These are phyloP conservation scores for Dendrocalamus sinicus DNA, from an alignment of 176 grass and related monocot species.

Conservation along the genomic window DNA sequence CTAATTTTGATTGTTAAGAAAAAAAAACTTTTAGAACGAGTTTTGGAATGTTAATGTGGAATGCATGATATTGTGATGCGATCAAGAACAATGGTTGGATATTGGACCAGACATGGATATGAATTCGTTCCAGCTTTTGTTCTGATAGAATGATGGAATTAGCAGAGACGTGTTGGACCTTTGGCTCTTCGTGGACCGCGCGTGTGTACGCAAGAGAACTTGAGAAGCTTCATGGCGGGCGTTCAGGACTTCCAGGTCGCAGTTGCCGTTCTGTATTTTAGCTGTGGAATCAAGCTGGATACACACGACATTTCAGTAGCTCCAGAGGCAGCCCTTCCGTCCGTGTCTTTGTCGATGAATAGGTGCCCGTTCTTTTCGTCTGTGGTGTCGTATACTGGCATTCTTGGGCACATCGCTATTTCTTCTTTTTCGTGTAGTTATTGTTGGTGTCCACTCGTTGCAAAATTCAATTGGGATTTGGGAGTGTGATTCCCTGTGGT, in stretches of 20 bases:
- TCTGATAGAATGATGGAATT: background rate
- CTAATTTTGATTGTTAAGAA: background rate
- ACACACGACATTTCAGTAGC: slow-evolving; percentile 13
- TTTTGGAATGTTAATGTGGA: background rate
- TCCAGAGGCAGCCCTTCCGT: background rate
- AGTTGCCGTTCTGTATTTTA: slow-evolving; percentile 40
- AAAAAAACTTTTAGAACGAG: background rate
- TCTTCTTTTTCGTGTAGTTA: slow-evolving; percentile 7
- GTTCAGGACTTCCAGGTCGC: background rate
- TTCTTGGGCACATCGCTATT: slow-evolving; percentile 26
- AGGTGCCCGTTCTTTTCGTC: slow-evolving; percentile 16
- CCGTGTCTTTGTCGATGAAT: slow-evolving; percentile 14
- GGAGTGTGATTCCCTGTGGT: slow-evolving; percentile 7
- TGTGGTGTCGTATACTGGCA: slow-evolving; percentile 9
- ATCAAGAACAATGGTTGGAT: background rate
- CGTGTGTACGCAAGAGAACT: slow-evolving; percentile 9
- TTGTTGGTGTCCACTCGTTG: background rate
- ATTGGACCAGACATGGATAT: background rate
- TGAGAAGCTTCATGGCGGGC: slow-evolving; percentile 32
- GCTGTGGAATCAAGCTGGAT: slow-evolving; percentile 5
- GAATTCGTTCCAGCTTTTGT: background rate
- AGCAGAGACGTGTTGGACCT: slow-evolving; percentile 4
- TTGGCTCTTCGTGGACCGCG: background rate
- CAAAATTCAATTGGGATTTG: slow-evolving; percentile 23
- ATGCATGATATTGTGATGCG: background rate